Evolutionary conservation across 208 protist genomes (phyloP).

Genomic region (Angomonas desouzai): DNA sequence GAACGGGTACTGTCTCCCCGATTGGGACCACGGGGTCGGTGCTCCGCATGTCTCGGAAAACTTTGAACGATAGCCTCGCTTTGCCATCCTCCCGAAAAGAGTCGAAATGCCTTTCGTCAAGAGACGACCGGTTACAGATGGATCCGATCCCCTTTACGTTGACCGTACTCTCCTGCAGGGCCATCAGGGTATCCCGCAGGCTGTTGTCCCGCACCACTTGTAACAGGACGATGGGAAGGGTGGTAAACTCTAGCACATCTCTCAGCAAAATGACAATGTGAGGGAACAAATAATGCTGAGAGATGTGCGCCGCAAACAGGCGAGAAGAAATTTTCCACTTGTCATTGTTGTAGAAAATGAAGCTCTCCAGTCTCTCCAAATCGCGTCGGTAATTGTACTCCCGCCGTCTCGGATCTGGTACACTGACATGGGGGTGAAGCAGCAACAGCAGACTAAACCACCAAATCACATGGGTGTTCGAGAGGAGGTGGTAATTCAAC

Average conservation of each 20-base stretch:
- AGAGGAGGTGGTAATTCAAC: slow-evolving; percentile 67
- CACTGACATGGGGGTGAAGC: slow-evolving; percentile 41
- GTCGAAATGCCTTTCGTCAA: slow-evolving; percentile 17
- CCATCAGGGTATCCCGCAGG: slow-evolving; percentile 33
- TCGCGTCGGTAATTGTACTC: slow-evolving; percentile 69
- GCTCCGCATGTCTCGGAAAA: background rate
- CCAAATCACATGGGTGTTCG: slow-evolving; percentile 59
- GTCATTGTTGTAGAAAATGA: slow-evolving; percentile 39
- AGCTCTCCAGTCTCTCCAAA: slow-evolving; percentile 38
- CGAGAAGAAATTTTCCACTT: slow-evolving; percentile 54
- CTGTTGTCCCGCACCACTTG: slow-evolving; percentile 56
- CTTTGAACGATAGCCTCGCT: background rate
- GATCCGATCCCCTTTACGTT: slow-evolving; percentile 72
- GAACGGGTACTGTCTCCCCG: too few species aligned
- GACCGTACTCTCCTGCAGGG: slow-evolving; percentile 42
- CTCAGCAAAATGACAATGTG: slow-evolving; percentile 7
- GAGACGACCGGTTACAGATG: slow-evolving; percentile 39
- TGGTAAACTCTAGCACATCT: background rate
- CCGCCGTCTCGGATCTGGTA: slow-evolving; percentile 39
- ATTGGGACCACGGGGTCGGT: too few species aligned
- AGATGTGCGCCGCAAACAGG: slow-evolving; percentile 28
- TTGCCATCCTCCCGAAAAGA: background rate
- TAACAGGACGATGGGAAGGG: slow-evolving; percentile 56
- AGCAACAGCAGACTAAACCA: slow-evolving; percentile 67
- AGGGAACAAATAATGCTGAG: background rate